Evolutionary conservation across 2,329 filamentous ascomycete species (phyloP).

Genomic region (Setomelanomma holmii): DNA sequence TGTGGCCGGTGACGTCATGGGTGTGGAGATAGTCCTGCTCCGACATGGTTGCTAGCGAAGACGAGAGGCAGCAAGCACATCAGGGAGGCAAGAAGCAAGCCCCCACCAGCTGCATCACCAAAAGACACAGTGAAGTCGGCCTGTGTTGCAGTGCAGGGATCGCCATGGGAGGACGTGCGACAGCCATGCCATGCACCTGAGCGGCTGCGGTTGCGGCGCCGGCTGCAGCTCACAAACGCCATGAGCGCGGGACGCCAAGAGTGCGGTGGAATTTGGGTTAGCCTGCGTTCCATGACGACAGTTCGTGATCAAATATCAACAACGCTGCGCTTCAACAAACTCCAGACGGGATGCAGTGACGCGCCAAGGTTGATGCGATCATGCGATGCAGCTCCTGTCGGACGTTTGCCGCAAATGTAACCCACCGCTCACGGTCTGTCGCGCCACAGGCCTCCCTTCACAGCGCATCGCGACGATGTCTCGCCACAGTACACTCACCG

Average conservation of each 20-base stretch:
- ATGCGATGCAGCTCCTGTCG: constrained; percentile 42
- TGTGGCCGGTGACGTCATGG: no score
- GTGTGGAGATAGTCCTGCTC: neutral
- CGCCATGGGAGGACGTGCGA: constrained; percentile 5
- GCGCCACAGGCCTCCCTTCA: constrained; percentile 17
- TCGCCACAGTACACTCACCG: constrained; percentile 29
- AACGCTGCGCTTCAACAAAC: neutral
- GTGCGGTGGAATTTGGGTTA: neutral
- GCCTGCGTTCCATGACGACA: constrained; percentile 9
- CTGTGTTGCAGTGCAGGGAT: constrained; percentile 4
- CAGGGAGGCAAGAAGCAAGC: constrained; percentile 2
- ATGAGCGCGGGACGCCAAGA: constrained; percentile 3
- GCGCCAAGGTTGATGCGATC: constrained; percentile 17
- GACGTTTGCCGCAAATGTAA: constrained; percentile 25
- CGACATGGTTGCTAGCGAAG: constrained; percentile 26
- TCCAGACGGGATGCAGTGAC: constrained; percentile 36
- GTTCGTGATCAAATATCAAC: neutral
- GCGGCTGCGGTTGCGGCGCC: neutral
- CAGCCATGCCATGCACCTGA: neutral
- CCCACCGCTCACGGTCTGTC: constrained; percentile 23
- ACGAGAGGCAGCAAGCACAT: constrained; percentile 3
- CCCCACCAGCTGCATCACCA: constrained; percentile 1
- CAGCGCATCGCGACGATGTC: constrained; percentile 30
- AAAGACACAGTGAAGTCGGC: neutral
- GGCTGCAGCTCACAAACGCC: neutral